Evolutionary conservation across 2,329 filamentous ascomycete genomes (phyloP).

Genomic region (Lasiodiplodia gonubiensis): DNA sequence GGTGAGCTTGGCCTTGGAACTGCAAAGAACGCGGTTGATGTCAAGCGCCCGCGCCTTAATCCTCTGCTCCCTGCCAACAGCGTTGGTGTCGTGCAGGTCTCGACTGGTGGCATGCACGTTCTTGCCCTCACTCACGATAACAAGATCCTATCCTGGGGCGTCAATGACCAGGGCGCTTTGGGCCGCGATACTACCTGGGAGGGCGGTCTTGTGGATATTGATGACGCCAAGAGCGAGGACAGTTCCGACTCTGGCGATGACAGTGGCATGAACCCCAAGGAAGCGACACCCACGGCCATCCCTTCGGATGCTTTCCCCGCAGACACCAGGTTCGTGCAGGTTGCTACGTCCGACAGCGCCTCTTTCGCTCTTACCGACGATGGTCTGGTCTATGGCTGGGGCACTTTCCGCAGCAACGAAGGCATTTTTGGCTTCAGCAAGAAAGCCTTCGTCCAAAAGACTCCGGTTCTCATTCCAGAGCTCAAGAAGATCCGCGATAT

Average conservation of each 20-base stretch:
- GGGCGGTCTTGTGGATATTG: constrained; percentile 63
- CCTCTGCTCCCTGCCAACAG: constrained; percentile 60
- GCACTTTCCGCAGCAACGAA: constrained; percentile 76
- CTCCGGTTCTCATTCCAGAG: constrained; percentile 63
- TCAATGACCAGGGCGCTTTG: constrained; percentile 83
- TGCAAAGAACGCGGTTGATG: constrained; percentile 69
- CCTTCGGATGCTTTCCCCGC: constrained; percentile 62
- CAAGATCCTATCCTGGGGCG: constrained; percentile 83
- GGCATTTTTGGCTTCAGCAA: constrained; percentile 69
- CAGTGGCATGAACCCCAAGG: constrained; percentile 71
- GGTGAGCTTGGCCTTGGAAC: constrained; percentile 81
- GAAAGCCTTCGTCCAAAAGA: constrained; percentile 44
- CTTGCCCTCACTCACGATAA: constrained; percentile 79
- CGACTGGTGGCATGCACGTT: constrained; percentile 82
- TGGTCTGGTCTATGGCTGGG: constrained; percentile 81
- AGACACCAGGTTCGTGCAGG: constrained; percentile 68
- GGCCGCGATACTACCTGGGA: constrained; percentile 75
- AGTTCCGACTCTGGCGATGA: constrained; percentile 59
- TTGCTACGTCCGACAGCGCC: constrained; percentile 75
- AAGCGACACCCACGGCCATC: constrained; percentile 70
- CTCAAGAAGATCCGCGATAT: constrained; percentile 70
- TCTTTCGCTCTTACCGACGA: constrained; percentile 77
- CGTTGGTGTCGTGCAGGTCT: constrained; percentile 74
- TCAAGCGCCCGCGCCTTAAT: constrained; percentile 76
- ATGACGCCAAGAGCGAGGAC: constrained; percentile 59